Evolutionary conservation across 768 basidiomycete species (phyloP), one percentile per base, ranked within the genome.

Genomic region (Strobilomyces confusus): DNA sequence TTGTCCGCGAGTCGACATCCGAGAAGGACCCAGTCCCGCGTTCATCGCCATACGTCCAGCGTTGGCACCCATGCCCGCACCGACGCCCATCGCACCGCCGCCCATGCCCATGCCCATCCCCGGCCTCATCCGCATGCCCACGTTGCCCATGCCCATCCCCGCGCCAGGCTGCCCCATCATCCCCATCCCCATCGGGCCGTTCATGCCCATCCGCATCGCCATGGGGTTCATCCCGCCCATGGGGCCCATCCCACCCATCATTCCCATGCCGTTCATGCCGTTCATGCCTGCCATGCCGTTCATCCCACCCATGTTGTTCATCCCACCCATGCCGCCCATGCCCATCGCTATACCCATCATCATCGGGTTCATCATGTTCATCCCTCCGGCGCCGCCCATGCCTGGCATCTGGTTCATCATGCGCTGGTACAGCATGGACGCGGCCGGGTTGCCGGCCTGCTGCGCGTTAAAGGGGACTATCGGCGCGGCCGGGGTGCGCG

Each of bases 331-430:
- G 33, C 74, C 74, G 19, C 73, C 72, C 77, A 79, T 78, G 1
- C 74, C 75, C 72, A 75, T 75, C 12, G 69, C 73, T 78, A 79
- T 77, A 13, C 74, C 74, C 68, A 75, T 75, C 67, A 71, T 73
- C 68, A 69, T 71, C 65, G 79, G 72, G 43, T 72, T 80, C 63
- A 75, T 72, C 77, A 82, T 78, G 17, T 75, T 76, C 74, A 80
- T 76, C 23, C 70, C 69, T 60, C 76, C 73, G 62, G 74, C 72
- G 14, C 67, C 69, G 47, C 69, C 70, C 73, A 78, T 78, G 62
- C 77, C 73, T 0, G 75, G 76, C 54, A 78, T 70, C 37, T 67
- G 67, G 37, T 63, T 64, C 69, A 67, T 69, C 69, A 68, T 71
- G 22, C 68, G 63, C n/a, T 69, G 71, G 38, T 73, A 70, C 51